Base-by-base conservation (phyloP, 2,329 filamentous ascomycete genomes). In the Podosphaera xanthii region DNA sequence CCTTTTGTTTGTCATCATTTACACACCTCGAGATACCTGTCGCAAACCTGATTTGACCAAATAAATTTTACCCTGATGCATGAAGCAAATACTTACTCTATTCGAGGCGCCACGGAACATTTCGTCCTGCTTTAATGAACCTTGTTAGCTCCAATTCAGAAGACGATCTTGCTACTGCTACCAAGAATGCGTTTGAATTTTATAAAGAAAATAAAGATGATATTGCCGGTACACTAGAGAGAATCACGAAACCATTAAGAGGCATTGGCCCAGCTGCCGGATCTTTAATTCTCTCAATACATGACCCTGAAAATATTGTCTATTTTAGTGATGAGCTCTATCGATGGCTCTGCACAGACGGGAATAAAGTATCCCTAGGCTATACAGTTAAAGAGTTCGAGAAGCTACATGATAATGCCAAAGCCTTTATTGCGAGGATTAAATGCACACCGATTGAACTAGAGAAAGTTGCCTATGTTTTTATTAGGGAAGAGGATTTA, bases 281-380 rank as follows among this genome's bases (percentile, higher is more conserved):
- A 0, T 87, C 84, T 1, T 76, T 92, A 38, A 71, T 91, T 0
- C 75, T 92, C 2, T 78, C 82, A 3, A 78, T 84, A 3, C 77
- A 81, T 63, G 76, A 81, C 61, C 76, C 82, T 0, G 69, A 73
- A 0, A 70, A 71, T 10, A 74, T 82, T 56, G 77, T 86, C 1
- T 91, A 91, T 74, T 91, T 91, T 71, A 85, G 82, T 2, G 87
- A 94, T 66, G 87, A 92, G 70, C 76, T 83, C 2, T 91, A 82
- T 67, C 77, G 82, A 63, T 91, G 85, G 85, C 71, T 84, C 4
- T 79, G 79, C 65, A 79, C 77, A 67, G 69, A 70, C n/a, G 75
- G 75, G 0, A 71, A 72, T 48, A 75, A 72, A 59, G 70, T 66
- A 0, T 70, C 72, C 33, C 82, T 87, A 68, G 85, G 82, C 70